Conservation (phyloP, 2,329 filamentous ascomycete species). For the Colletotrichum musicola region DNA sequence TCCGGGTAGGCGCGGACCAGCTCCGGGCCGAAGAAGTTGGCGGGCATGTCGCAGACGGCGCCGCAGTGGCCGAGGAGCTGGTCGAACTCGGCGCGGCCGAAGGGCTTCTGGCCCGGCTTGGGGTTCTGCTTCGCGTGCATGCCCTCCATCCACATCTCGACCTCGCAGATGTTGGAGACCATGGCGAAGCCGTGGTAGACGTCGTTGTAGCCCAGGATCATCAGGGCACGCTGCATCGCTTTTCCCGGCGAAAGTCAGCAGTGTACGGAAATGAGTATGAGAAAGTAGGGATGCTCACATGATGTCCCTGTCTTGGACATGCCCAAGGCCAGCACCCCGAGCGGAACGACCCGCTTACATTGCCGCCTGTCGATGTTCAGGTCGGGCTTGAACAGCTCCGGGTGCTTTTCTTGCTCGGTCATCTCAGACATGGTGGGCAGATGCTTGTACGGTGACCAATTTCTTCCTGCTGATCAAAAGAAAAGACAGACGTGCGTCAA, state of each 20-base stretch:
- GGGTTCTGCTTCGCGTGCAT: constrained; percentile 42
- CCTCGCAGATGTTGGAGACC: constrained; percentile 34
- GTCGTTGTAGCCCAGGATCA: constrained; percentile 48
- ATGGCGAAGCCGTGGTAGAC: constrained; percentile 48
- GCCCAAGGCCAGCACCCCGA: constrained; percentile 38
- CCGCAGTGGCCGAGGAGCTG: constrained; percentile 40
- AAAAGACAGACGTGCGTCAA: too few species aligned
- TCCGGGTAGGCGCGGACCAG: constrained; percentile 57
- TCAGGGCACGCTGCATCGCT: constrained; percentile 46
- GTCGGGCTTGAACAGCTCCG: constrained; percentile 40
- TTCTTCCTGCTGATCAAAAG: not conserved
- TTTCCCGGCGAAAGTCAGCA: not conserved
- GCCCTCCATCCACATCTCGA: constrained; percentile 29
- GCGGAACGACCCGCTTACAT: constrained; percentile 35
- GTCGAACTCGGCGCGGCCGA: constrained; percentile 39
- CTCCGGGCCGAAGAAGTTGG: constrained; percentile 51
- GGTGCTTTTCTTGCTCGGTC: constrained; percentile 40
- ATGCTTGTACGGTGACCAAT: not conserved
- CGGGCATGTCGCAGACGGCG: constrained; percentile 56
- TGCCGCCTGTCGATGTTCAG: constrained; percentile 37
- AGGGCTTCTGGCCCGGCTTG: constrained; percentile 42
- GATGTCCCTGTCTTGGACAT: constrained; percentile 40
- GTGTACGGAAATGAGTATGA: constrained; percentile 41
- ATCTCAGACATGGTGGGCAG: constrained; percentile 31
- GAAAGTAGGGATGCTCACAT: constrained; percentile 39